Conservation (phyloP, 1,284 basidiomycete species). For the Coniferiporia sulphurascens region DNA sequence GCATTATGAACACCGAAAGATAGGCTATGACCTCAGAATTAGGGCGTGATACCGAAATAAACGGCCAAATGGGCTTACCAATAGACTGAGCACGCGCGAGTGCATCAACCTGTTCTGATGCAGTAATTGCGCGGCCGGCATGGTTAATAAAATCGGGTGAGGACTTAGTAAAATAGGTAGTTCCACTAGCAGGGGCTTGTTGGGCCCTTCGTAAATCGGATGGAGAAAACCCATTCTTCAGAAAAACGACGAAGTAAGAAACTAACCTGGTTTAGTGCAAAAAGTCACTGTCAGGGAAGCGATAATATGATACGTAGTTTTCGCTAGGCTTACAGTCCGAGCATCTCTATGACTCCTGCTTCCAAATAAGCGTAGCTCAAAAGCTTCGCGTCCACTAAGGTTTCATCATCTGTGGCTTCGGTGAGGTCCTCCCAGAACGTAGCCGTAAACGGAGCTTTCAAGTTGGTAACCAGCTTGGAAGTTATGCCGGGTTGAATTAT, state of each 20-base stretch:
- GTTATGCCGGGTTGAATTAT: conserved; percentile 39
- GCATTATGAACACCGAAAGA: conserved; percentile 60
- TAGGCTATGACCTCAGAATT: conserved; percentile 37
- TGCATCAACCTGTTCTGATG: conserved; percentile 50
- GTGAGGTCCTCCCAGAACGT: conserved; percentile 54
- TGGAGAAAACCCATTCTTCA: conserved; percentile 57
- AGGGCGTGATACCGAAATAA: neutral
- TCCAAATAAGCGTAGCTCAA: conserved; percentile 68
- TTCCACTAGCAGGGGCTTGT: conserved; percentile 26
- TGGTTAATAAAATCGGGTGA: conserved; percentile 54
- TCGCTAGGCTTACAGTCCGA: conserved; percentile 40
- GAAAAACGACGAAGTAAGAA: conserved; percentile 64
- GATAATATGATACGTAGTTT: neutral
- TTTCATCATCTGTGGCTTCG: conserved; percentile 51
- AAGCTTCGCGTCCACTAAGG: conserved; percentile 53
- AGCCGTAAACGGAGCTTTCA: conserved; percentile 53
- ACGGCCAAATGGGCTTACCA: conserved; percentile 29
- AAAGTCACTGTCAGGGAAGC: neutral
- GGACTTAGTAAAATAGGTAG: neutral
- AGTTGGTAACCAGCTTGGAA: conserved; percentile 32
- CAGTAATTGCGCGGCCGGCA: conserved; percentile 42
- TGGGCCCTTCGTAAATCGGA: conserved; percentile 50
- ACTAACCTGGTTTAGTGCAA: conserved; percentile 36
- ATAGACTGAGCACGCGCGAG: conserved; percentile 59
- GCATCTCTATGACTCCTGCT: conserved; percentile 54